phyloP scores from a whole-genome alignment of 768 basidiomycete species.

The Glaciozyma antarctica region DNA sequence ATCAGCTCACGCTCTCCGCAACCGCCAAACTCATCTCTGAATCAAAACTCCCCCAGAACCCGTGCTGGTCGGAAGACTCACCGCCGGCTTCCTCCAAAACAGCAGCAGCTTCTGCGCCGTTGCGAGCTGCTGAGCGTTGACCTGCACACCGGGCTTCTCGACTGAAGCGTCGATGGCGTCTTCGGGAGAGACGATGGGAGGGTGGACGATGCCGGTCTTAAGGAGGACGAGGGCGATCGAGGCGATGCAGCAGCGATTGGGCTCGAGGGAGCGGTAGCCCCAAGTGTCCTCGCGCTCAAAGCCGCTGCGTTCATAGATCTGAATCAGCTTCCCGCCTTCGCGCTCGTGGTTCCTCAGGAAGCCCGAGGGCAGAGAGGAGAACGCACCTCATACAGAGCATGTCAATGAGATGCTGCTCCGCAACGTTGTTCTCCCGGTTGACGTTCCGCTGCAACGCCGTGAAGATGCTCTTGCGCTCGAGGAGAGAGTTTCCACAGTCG shows the following conservation, averaged over 20 bases:
- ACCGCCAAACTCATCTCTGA: background rate
- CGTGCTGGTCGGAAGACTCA: constrained; percentile 47
- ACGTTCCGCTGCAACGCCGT: constrained; percentile 97
- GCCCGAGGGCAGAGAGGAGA: background rate
- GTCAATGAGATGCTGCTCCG: constrained; percentile 98
- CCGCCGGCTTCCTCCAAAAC: constrained; percentile 99
- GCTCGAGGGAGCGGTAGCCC: constrained; percentile 94
- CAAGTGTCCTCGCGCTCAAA: constrained; percentile 96
- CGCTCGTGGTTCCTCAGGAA: background rate
- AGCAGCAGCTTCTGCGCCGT: constrained; percentile 93
- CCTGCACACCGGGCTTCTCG: constrained; percentile 51
- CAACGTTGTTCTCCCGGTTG: constrained; percentile 97
- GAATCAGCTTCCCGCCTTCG: background rate
- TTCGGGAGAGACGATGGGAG: constrained; percentile 39
- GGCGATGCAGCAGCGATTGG: constrained; percentile 91
- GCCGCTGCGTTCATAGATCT: constrained; percentile 51
- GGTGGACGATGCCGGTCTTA: constrained; percentile 89
- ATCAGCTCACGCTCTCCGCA: background rate
- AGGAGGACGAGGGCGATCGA: constrained; percentile 94
- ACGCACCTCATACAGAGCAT: constrained; percentile 98
- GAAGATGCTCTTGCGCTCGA: constrained; percentile 86
- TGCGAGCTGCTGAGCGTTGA: constrained; percentile 87
- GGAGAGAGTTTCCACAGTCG: constrained; percentile 73
- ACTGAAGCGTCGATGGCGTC: constrained; percentile 2
- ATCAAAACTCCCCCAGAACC: too few species aligned